Evolutionary conservation across 306 rosid species (phyloP), one percentile per base, ranked within the genome.

Genomic region (Glycine soja): DNA sequence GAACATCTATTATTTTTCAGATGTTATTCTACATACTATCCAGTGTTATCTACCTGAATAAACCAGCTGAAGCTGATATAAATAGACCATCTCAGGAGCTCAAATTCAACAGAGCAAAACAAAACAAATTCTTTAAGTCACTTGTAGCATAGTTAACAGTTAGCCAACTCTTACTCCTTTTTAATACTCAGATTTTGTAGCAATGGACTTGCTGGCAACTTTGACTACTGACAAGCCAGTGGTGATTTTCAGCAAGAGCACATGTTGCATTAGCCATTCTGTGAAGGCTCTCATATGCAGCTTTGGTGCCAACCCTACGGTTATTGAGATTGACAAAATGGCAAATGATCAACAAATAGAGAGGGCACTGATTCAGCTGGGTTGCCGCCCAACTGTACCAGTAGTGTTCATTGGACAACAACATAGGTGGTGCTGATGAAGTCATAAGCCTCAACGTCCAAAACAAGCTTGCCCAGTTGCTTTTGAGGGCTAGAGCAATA

Each of bases 191-290:
- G 24, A 3, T 58, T 24, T 38, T 32, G 84, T 40, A 67, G 84
- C 32, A 78, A 93, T 93, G 94, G 92, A 91, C 40, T 24, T 19
- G 18, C 78, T 93, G 77, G 78, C 81, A 57, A 77, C 84, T 72
- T 70, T 93, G 86, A 89, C 85, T 2, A 85, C 81, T 15, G 91
- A 90, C 34, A 93, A 81, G 80, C 90, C 97, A 16, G 94, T 91
- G 42, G 97, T 87, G 82, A 86, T 93, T 61, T 93, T 93, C 88
- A 93, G 90, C 90, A 87, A 77, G 86, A 91, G 90, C 80, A 76
- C 66, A 2, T 85, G 94, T 42, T 19, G 68, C 87, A 92, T 92
- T 82, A 77, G 67, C 81, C 86, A 87, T 48, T 66, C 95, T 18
- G 80, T 87, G 43, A 81, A 19, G 82, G 69, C 92, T 75, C 88